Percentiles rank a stretch among this genome's conserved stretches.
Evolutionary conservation across 495 filamentous ascomycete species (phyloP).

Genomic region (Hypoxylon perforatum): DNA sequence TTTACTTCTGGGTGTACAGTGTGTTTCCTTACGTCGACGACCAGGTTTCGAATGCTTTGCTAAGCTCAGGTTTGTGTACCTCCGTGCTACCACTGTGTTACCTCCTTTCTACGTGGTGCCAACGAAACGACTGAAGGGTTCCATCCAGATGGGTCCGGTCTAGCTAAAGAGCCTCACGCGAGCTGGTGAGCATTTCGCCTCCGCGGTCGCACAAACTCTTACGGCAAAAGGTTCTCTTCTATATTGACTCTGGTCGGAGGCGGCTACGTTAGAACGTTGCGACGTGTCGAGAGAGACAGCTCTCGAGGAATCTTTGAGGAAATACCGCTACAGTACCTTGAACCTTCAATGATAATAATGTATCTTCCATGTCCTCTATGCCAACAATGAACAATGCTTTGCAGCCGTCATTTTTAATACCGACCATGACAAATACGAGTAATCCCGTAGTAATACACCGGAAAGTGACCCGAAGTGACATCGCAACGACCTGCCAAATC

Average conservation of each 20-base stretch:
- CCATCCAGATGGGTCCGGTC: conserved; percentile 36
- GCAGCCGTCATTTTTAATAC: conserved; percentile 22
- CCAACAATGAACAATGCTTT: background rate
- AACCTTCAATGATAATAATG: too few relatives aligned
- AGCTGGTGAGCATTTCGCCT: conserved; percentile 16
- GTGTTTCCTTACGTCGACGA: background rate
- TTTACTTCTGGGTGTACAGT: conserved; percentile 4
- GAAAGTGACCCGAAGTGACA: conserved; percentile 38
- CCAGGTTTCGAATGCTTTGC: conserved; percentile 13
- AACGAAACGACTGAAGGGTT: conserved; percentile 32
- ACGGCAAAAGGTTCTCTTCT: background rate
- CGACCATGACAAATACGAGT: conserved; percentile 38
- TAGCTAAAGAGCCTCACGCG: conserved; percentile 38
- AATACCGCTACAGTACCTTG: conserved; percentile 8
- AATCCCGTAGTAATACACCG: conserved; percentile 37
- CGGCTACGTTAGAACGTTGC: conserved; percentile 3
- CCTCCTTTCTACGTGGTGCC: conserved; percentile 37
- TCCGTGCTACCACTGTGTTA: conserved; percentile 16
- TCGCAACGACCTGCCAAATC: conserved; percentile 36
- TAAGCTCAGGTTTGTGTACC: conserved; percentile 32
- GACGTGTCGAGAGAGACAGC: background rate
- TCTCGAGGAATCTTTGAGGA: background rate
- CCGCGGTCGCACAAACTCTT: conserved; percentile 6
- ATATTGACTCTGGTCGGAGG: conserved; percentile 2
- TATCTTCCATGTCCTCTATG: conserved; percentile 1